Evolutionary conservation across 2,329 filamentous ascomycete species (phyloP), one percentile per base, ranked within the genome.

Genomic region (Metarhizium anisopliae): DNA sequence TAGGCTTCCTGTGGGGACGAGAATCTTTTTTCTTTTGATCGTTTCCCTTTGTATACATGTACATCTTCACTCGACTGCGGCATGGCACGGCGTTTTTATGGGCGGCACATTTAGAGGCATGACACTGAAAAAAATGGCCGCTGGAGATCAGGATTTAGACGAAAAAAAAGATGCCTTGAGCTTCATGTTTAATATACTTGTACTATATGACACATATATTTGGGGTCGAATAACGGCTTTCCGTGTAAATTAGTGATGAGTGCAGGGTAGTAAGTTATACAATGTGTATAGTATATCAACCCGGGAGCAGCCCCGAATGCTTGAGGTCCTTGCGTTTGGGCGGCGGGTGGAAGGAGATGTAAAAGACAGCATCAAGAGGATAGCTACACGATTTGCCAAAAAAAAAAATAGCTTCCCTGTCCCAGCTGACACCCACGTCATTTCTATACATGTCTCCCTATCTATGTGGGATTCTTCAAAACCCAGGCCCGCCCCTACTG

Each of bases 11-110:
- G 20, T 54, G 53, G 59, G 55, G 54, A 53, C 52, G 53, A 50
- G 47, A 50, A 20, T 40, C 20, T 18, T 47, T 20, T 8, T 40
- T 16, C 3, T 38, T 55, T 62, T 56, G 57, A 14, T 20, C 29
- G 20, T 38, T 55, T 62, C 58, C 59, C 63, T 60, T 58, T 69
- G 66, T 72, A 70, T 66, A 69, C 65, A 67, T 72, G 69, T 72
- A 73, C 72, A 77, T 78, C 75, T 78, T 78, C 75, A 77, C 76
- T 78, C 75, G 74, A 75, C 70, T 74, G 68, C 67, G 68, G 76
- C 76, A 78, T 79, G 72, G 76, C 75, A 74, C 64, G 76, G 76
- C 75, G 75, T 78, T 77, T 68, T 65, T 63, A 62, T 61, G 47
- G 38, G 30, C 36, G 47, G 47, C 51, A 50, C 61, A 64, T 65